Conservation (phyloP, 2,329 filamentous ascomycete genomes). For the Fusarium sp. region DNA sequence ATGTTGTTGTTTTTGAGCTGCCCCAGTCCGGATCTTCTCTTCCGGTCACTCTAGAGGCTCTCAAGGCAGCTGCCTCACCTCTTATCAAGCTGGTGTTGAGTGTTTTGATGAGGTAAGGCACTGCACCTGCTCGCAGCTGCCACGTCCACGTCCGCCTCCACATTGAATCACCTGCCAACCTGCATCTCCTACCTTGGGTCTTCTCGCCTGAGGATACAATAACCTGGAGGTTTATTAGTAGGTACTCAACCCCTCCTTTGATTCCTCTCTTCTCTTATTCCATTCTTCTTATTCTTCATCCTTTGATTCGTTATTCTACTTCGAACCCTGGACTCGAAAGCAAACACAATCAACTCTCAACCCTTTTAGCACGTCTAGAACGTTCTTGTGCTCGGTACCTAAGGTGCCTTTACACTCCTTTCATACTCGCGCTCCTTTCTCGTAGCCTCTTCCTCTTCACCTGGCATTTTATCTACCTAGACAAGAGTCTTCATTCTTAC, state of each 20-base stretch:
- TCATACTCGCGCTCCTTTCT: constrained; percentile 30
- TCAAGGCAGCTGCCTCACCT: constrained; percentile 1
- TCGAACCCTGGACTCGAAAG: constrained; percentile 33
- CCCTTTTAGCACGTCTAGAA: constrained; percentile 24
- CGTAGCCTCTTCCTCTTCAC: constrained; percentile 9
- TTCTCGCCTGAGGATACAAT: constrained; percentile 42
- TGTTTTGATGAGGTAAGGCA: constrained; percentile 2
- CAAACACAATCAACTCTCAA: constrained; percentile 12
- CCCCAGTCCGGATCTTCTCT: constrained; percentile 10
- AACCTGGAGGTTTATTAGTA: background rate
- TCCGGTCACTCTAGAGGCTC: constrained; percentile 9
- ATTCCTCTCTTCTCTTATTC: constrained; percentile 6
- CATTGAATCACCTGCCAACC: constrained; percentile 29
- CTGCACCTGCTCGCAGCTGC: constrained; percentile 43
- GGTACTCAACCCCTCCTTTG: constrained; percentile 10
- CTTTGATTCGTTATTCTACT: constrained; percentile 33
- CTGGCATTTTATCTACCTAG: constrained; percentile 8
- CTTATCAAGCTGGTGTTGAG: constrained; percentile 2
- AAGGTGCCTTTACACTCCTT: constrained; percentile 33
- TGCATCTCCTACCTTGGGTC: constrained; percentile 8
- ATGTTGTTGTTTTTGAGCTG: constrained; percentile 11
- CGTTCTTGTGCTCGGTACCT: constrained; percentile 24
- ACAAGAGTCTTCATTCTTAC: constrained; percentile 14
- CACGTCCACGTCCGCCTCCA: constrained; percentile 34
- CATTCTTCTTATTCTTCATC: constrained; percentile 36